phyloP scores from a whole-genome alignment of 2,329 filamentous ascomycete genomes.

The Phialemoniopsis sp. region DNA sequence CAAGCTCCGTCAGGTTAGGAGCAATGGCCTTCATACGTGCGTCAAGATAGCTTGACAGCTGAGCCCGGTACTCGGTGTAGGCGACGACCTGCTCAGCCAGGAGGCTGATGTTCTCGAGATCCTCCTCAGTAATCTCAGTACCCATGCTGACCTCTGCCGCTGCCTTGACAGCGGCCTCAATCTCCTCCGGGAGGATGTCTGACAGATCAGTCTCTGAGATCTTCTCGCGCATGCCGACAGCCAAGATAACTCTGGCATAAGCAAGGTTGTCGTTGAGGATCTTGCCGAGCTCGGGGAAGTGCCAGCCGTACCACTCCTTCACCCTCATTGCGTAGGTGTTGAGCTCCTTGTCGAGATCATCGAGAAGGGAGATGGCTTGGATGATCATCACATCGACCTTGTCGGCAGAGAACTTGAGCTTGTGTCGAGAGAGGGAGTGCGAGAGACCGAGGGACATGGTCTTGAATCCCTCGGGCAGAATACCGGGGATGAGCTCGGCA shows the following conservation, averaged over 20 bases:
- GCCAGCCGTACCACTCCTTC: constrained; percentile 99
- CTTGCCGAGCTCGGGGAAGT: constrained; percentile 97
- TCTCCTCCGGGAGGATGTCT: constrained; percentile 91
- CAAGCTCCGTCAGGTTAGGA: constrained; percentile 88
- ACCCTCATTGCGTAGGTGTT: constrained; percentile 99
- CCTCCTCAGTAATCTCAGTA: constrained; percentile 90
- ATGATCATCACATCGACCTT: constrained; percentile 99
- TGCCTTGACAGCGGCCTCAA: constrained; percentile 85
- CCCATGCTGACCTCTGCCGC: constrained; percentile 98
- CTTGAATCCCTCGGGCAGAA: constrained; percentile 79
- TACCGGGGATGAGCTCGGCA: constrained; percentile 82
- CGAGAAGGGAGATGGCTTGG: constrained; percentile 34
- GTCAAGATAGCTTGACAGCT: constrained; percentile 84
- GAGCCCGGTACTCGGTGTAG: constrained; percentile 84
- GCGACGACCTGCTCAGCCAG: constrained; percentile 90
- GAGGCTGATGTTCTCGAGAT: constrained; percentile 87
- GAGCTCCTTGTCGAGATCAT: constrained; percentile 97
- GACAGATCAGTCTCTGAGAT: constrained; percentile 74
- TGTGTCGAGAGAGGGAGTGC: constrained; percentile 93
- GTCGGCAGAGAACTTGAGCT: constrained; percentile 96
- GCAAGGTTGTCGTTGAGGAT: constrained; percentile 97
- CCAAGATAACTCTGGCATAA: constrained; percentile 82
- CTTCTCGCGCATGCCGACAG: constrained; percentile 85
- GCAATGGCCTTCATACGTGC: constrained; percentile 96
- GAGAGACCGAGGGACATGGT: constrained; percentile 96